phyloP scores from a whole-genome alignment of 2,329 filamentous ascomycete genomes.

The Colletotrichum tamarilloi region DNA sequence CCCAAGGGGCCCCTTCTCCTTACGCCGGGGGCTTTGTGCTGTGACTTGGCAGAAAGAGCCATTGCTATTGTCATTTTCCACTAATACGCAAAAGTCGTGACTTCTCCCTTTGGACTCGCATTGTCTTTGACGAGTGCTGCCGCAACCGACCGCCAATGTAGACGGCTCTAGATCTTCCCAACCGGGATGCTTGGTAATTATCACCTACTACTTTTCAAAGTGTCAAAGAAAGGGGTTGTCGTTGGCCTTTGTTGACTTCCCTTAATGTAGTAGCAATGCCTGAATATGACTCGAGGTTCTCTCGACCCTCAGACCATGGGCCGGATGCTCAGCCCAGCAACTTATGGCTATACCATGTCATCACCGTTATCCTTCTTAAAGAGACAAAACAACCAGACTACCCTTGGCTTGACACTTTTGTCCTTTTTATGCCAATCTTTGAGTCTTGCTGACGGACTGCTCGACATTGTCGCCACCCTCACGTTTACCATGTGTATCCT shows the following conservation, averaged over 20 bases:
- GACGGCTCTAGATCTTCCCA: too few relatives aligned
- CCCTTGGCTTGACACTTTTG: not conserved
- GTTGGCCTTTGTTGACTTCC: not conserved
- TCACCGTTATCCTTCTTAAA: not conserved
- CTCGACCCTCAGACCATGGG: not conserved
- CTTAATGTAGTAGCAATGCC: not conserved
- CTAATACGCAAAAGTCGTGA: not conserved
- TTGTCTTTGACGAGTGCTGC: not conserved
- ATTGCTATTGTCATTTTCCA: not conserved
- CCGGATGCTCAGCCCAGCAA: not conserved
- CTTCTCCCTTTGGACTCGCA: not conserved
- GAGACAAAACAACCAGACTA: not conserved
- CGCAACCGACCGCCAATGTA: not conserved
- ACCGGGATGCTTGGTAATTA: too few relatives aligned
- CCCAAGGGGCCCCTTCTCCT: not conserved
- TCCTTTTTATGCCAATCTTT: not conserved
- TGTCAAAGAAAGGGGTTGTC: not conserved
- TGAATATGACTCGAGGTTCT: not conserved
- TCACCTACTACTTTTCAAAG: not conserved
- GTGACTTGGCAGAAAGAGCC: not conserved
- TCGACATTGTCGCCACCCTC: not conserved
- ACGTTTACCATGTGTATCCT: conserved; percentile 21
- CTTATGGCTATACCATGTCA: not conserved
- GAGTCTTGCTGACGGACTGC: not conserved
- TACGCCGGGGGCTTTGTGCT: not conserved